phyloP scores from a whole-genome alignment of 768 basidiomycete species.

The Amyloporia xantha region DNA sequence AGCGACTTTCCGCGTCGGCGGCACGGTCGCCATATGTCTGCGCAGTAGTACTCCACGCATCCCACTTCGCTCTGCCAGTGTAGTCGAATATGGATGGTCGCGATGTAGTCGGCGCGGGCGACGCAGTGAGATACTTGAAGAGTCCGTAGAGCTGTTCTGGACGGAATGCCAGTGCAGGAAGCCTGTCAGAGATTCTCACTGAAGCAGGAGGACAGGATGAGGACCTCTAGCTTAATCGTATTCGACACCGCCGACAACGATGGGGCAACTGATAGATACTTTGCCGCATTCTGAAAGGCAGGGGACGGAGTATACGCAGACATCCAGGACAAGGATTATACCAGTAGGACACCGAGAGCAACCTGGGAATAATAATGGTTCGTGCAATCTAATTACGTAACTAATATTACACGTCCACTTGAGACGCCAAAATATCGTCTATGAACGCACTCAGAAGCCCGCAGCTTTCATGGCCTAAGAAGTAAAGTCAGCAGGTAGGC shows the following conservation, averaged over 20 bases:
- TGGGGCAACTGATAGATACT: slow-evolving; percentile 53
- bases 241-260: slow-evolving; percentile 52
- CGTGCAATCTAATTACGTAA: slow-evolving; percentile 3
- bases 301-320: slow-evolving; percentile 28
- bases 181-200: slow-evolving; percentile 9
- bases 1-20: slow-evolving; percentile 52
- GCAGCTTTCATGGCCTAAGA: slow-evolving; percentile 72
- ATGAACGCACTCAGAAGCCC: slow-evolving; percentile 34
- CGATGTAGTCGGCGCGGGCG: slow-evolving; percentile 43
- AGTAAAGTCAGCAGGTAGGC: slow-evolving; percentile 6
- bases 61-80: slow-evolving; percentile 81
- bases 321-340: slow-evolving; percentile 11
- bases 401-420: neutral
- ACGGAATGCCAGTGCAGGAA: slow-evolving; percentile 2
- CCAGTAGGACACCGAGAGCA: neutral
- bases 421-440: slow-evolving; percentile 6
- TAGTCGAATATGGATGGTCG: slow-evolving; percentile 76
- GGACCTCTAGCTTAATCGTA: slow-evolving; percentile 70
- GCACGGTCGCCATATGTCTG: slow-evolving; percentile 38
- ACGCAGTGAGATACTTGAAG: slow-evolving; percentile 69
- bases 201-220: slow-evolving; percentile 12
- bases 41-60: slow-evolving; percentile 61
- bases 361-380: neutral
- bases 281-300: slow-evolving; percentile 52
- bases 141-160: slow-evolving; percentile 68